A percentile compares a stretch with the other conserved stretches of the same genome.
Evolutionary conservation across 2,329 filamentous ascomycete species (phyloP).

Genomic region (Cyphellophora europaea): DNA sequence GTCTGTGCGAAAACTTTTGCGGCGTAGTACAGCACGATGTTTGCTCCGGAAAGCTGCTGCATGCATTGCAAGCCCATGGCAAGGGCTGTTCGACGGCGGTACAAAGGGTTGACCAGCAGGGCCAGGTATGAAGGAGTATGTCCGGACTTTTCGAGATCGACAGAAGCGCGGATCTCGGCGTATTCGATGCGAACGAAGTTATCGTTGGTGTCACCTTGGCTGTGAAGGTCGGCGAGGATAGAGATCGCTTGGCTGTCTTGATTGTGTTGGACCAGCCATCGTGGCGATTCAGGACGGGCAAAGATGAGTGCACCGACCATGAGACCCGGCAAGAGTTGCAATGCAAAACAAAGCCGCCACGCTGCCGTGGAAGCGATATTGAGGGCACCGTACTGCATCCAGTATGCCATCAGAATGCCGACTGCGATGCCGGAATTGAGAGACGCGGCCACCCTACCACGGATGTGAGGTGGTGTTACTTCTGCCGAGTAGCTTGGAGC

Average conservation of each 20-base stretch:
- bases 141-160: background rate
- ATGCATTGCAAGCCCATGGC: background rate
- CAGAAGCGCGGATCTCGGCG: constrained; percentile 5
- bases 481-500: constrained; percentile 4
- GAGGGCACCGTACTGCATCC: constrained; percentile 30
- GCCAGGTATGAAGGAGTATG: background rate
- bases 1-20: background rate
- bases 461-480: constrained; percentile 8
- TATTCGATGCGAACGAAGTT: constrained; percentile 19
- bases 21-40: background rate
- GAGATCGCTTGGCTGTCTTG: constrained; percentile 32
- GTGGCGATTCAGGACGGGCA: constrained; percentile 8
- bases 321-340: constrained; percentile 16
- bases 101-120: background rate
- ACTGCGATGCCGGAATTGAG: background rate
- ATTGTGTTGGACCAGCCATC: constrained; percentile 13
- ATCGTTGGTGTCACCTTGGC: constrained; percentile 49
- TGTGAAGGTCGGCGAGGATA: constrained; percentile 56
- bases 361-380: constrained; percentile 24
- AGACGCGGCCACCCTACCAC: background rate
- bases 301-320: constrained; percentile 44
- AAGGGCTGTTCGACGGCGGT: background rate
- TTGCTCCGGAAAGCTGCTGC: background rate
- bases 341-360: constrained; percentile 28
- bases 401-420: constrained; percentile 4